Evolutionary conservation across 495 filamentous ascomycete genomes (phyloP), one percentile per base, ranked within the genome.

Genomic region (Penicillium daleae): DNA sequence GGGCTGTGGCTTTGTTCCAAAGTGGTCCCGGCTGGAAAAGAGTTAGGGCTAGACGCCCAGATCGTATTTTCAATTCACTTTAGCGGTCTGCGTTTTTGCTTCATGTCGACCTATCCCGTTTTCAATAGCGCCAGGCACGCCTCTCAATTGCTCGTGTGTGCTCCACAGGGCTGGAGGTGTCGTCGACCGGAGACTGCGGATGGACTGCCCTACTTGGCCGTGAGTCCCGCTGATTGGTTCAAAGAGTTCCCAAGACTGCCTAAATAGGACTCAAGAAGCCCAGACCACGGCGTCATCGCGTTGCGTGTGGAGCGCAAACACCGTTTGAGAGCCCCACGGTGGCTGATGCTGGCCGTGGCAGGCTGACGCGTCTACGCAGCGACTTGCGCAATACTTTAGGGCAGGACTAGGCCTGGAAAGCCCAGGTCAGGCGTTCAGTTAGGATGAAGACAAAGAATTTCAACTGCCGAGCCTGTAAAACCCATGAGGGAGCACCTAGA

Each of bases 241-340:
- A 53, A 12, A 33, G 13, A 26, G 19, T 17, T 3, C 7, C 29
- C 3, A 49, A 24, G 15, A 15, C 6, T 17, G 4, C 40, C 48
- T 5, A n/a, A 51, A 17, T 31, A 15, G 40, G 19, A 9, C 6
- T 44, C 46, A 26, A 19, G 22, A 21, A 17, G 33, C 48, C 49
- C 35, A 61, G 49, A 44, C 59, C 49, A 37, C 59, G 37, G 49
- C 49, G 50, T 61, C 59, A 61, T 61, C 59, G 7, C 39, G 37
- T 61, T 56, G 33, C 59, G 52, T 49, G 59, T 61, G 59, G 59
- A 50, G 52, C 21, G 13, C 40, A 17, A 46, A 40, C 27, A 22
- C 40, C 15, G 27, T 39, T 56, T 56, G 12, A 19, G 21, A 39
- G 40, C 26, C 21, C 40, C 19, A 32, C 31, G 35, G 37, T 37